Evolutionary conservation across 768 basidiomycete species (phyloP).

Genomic region (Hygrophorus pudorinus): DNA sequence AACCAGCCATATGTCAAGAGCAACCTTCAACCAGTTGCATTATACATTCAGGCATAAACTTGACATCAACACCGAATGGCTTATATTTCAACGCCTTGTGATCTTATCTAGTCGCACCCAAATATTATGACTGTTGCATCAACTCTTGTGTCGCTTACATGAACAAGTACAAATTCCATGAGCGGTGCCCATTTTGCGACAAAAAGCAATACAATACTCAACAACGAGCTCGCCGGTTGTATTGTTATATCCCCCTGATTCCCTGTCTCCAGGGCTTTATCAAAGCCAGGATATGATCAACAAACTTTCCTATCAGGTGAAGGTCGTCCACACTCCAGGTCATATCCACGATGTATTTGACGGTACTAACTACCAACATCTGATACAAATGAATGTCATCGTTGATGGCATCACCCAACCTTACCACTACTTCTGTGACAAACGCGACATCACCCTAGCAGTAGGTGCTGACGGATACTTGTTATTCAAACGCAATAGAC

Average conservation of each 20-base stretch:
- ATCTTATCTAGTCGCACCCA: constrained; percentile 15
- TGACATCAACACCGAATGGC: constrained; percentile 17
- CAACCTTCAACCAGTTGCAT: constrained; percentile 17
- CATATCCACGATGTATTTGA: constrained; percentile 27
- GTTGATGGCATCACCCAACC: constrained; percentile 13
- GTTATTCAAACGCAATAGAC: constrained; percentile 18
- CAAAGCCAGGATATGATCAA: constrained; percentile 2
- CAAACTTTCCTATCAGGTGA: constrained; percentile 9
- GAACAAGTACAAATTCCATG: constrained; percentile 8
- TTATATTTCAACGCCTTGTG: constrained; percentile 15
- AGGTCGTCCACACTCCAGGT: constrained; percentile 7
- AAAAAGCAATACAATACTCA: constrained; percentile 7
- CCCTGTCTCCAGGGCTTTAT: constrained; percentile 18
- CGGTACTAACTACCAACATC: constrained; percentile 17
- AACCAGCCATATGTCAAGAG: constrained; percentile 15
- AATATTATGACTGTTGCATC: constrained; percentile 23
- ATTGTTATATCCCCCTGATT: constrained; percentile 20
- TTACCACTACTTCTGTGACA: constrained; percentile 23
- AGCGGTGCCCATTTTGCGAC: constrained; percentile 11
- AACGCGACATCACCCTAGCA: constrained; percentile 28
- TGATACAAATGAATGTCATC: constrained; percentile 14
- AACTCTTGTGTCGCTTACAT: constrained; percentile 25
- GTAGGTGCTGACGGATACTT: constrained; percentile 28
- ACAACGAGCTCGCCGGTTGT: constrained; percentile 10
- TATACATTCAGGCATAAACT: constrained; percentile 16